phyloP scores from a whole-genome alignment of 2,329 filamentous ascomycete genomes.

The Mariannaea sp. region DNA sequence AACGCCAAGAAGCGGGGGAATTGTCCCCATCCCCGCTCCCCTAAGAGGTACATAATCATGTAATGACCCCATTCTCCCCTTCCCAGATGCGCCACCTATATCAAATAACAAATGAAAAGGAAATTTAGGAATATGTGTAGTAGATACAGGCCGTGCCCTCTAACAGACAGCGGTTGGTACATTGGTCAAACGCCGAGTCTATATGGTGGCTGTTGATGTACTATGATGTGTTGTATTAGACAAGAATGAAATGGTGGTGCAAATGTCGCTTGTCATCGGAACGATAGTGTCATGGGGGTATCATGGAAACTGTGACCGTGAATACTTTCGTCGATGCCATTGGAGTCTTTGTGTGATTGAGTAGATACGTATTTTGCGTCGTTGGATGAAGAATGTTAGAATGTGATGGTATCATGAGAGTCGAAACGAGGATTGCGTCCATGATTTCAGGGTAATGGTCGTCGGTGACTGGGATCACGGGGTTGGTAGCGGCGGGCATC shows the following conservation, averaged over 20 bases:
- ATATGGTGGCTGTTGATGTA: slow-evolving; percentile 39
- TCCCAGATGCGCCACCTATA: slow-evolving; percentile 37
- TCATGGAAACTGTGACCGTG: slow-evolving; percentile 25
- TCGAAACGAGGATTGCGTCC: slow-evolving; percentile 17
- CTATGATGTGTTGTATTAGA: slow-evolving; percentile 33
- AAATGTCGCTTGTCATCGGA: slow-evolving; percentile 34
- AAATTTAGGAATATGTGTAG: slow-evolving; percentile 34
- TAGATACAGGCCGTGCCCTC: slow-evolving; percentile 36
- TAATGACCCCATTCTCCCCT: slow-evolving; percentile 28
- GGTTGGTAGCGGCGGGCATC: slow-evolving; percentile 49
- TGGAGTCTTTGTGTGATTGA: slow-evolving; percentile 26
- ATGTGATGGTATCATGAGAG: neutral
- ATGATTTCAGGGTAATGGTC: slow-evolving; percentile 41
- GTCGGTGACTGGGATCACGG: slow-evolving; percentile 51
- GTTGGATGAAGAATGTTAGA: slow-evolving; percentile 10
- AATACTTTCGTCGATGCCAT: slow-evolving; percentile 37
- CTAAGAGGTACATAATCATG: slow-evolving; percentile 31
- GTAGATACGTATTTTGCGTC: slow-evolving; percentile 15
- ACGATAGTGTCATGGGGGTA: slow-evolving; percentile 34
- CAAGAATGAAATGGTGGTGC: slow-evolving; percentile 34
- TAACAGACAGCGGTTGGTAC: slow-evolving; percentile 25
- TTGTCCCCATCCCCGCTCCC: slow-evolving; percentile 27
- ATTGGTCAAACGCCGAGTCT: slow-evolving; percentile 42
- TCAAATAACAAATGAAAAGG: slow-evolving; percentile 31
- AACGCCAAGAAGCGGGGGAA: slow-evolving; percentile 36